Evolutionary conservation across 2,329 filamentous ascomycete species (phyloP), one percentile per base, ranked within the genome.

Genomic region (Nannizzia gypsea): DNA sequence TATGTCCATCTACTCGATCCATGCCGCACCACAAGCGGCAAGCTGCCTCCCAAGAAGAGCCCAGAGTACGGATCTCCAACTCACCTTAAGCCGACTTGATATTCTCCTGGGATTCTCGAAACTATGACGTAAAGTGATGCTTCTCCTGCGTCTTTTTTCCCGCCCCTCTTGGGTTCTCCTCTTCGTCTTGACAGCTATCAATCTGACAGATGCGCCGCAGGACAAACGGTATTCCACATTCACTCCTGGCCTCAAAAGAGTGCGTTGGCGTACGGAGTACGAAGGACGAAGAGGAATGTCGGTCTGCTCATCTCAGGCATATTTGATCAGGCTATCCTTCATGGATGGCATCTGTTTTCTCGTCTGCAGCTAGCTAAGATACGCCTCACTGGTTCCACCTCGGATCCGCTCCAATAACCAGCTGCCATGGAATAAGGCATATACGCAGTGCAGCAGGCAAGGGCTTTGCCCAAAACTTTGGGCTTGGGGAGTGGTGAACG

Each of bases 361-460:
- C n/a, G n/a, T 17, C 38, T 42, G 6, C 38, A 17, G 31, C 31
- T 11, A 42, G n/a, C 38, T 42, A 42, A 54, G 24, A 54, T 54
- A 17, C 50, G 50, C 28, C 50, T 54, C 26, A 26, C 50, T 20
- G 28, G 50, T 54, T 54, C 50, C 50, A 54, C 50, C 13, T 54
- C 26, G 26, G 28, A 31, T 34, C 50, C 24, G 28, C 50, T 54
- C 50, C 50, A 54, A 54, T 54, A 20, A 54, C 28, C 26, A 22
- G 26, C 13, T 54, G 50, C 31, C 50, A 54, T 54, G 50, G 28
- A 31, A 54, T 54, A 54, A 54, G 50, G 44, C 44, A 50, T 54
- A 54, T 54, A 54, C 28, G 50, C 50, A 54, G 50, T 54, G 50
- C 50, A 54, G 50, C 50, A 26, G 20, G 15, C 15, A 26, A 54